phyloP scores from a whole-genome alignment of 306 rosid species.

The Sechiopsis laciniata region DNA sequence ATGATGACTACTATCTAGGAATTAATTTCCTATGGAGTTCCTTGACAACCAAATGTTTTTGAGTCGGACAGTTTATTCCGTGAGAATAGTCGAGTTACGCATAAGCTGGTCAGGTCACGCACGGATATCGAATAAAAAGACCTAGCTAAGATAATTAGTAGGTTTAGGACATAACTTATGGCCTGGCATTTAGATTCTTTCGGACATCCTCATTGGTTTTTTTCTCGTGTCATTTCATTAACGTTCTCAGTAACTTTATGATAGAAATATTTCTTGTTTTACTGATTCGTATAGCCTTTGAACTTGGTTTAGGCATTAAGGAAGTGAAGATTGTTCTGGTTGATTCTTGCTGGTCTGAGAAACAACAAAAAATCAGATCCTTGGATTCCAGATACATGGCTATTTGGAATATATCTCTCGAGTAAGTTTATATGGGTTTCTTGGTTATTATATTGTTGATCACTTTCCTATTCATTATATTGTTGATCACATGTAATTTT shows the following conservation, averaged over 20 bases:
- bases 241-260: constrained; percentile 9
- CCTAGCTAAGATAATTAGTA: background rate
- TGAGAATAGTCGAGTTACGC: too few species aligned
- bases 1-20: too few species aligned
- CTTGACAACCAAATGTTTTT: too few species aligned
- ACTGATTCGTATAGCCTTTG: constrained; percentile 11
- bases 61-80: too few species aligned
- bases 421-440: constrained; percentile 44
- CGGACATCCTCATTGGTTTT: background rate
- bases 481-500: constrained; percentile 6
- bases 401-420: constrained; percentile 39
- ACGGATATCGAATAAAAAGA: too few species aligned
- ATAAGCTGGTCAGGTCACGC: too few species aligned
- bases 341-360: constrained; percentile 62
- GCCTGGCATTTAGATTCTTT: background rate
- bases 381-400: constrained; percentile 55
- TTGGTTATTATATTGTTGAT: too few species aligned
- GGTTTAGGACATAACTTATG: background rate
- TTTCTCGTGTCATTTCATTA: background rate
- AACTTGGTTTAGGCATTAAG: constrained; percentile 54
- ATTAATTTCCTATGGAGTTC: too few species aligned
- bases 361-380: constrained; percentile 50
- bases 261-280: constrained; percentile 11
- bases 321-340: constrained; percentile 61
- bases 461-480: background rate